These are phyloP conservation scores for Alisma plantagoaquatica DNA, from an alignment of 106 monocot species.

Conservation along the genomic window DNA sequence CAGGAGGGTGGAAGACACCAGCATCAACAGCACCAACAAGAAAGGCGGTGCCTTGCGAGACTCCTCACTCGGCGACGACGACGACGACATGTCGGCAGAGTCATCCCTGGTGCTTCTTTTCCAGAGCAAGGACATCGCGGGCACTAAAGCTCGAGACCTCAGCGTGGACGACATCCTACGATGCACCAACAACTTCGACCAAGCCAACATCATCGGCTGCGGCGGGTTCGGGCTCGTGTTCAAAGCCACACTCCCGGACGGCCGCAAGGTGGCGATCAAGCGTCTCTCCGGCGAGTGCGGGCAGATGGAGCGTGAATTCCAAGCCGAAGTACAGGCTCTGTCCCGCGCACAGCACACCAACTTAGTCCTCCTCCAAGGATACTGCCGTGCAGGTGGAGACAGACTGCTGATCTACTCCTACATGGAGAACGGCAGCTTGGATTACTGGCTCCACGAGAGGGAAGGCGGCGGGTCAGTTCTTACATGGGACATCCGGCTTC, in stretches of 20 bases:
- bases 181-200: slow-evolving; percentile 49
- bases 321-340: slow-evolving; percentile 65
- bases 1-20: slow-evolving; percentile 12
- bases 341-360: slow-evolving; percentile 58
- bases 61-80: slow-evolving; percentile 3
- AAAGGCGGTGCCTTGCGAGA: too few relatives aligned
- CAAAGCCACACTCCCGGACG: slow-evolving; percentile 38
- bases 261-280: slow-evolving; percentile 54
- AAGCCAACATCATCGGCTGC: slow-evolving; percentile 52
- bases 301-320: slow-evolving; percentile 71
- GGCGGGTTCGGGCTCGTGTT: slow-evolving; percentile 73
- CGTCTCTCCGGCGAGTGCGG: slow-evolving; percentile 57
- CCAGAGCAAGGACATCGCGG: slow-evolving; percentile 47
- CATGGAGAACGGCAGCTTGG: slow-evolving; percentile 86
- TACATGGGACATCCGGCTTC: slow-evolving; percentile 40
- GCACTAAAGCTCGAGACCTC: slow-evolving; percentile 24
- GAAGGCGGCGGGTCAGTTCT: slow-evolving; percentile 30
- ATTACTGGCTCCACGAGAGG: slow-evolving; percentile 75
- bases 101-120: slow-evolving; percentile 46
- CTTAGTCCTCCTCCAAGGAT: slow-evolving; percentile 60
- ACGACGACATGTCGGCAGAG: slow-evolving; percentile 10
- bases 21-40: too few relatives aligned
- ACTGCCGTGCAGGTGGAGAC: slow-evolving; percentile 46
- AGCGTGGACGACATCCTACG: slow-evolving; percentile 37
- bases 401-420: slow-evolving; percentile 61